Conservation (phyloP, 1,139 yeast species). For the Candida sp. region DNA sequence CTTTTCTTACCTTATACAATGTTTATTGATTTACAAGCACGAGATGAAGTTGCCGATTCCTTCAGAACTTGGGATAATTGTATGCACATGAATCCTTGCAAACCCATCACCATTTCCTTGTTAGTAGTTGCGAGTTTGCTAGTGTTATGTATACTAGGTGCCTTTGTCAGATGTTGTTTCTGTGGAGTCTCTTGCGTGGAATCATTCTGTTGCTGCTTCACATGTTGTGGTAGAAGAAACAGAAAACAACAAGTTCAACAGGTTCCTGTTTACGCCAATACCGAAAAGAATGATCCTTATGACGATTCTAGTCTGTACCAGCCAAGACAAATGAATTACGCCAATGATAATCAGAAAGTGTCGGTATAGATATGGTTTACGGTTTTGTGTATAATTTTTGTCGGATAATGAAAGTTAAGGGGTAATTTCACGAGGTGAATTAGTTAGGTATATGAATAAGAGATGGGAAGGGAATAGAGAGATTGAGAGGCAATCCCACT, state of each 20-base stretch:
- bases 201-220: slow-evolving; percentile 45
- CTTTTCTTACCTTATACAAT: slow-evolving; percentile 1
- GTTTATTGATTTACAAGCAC: slow-evolving; percentile 6
- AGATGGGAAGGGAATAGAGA: too few species aligned
- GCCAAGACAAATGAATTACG: slow-evolving; percentile 16
- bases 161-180: slow-evolving; percentile 41
- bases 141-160: slow-evolving; percentile 39
- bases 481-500: too few species aligned
- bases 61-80: slow-evolving; percentile 75
- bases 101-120: slow-evolving; percentile 71
- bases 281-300: slow-evolving; percentile 16
- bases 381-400: too few species aligned
- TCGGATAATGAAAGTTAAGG: too few species aligned
- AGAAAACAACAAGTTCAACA: slow-evolving; percentile 12
- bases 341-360: too few species aligned
- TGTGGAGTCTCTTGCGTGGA: slow-evolving; percentile 42
- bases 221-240: slow-evolving; percentile 40
- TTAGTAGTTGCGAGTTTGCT: slow-evolving; percentile 54
- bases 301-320: slow-evolving; percentile 40
- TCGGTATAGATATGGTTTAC: too few species aligned
- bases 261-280: slow-evolving; percentile 10
- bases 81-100: slow-evolving; percentile 74
- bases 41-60: slow-evolving; percentile 44
- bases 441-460: too few species aligned
- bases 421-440: too few species aligned